Evolutionary conservation across 306 rosid species (phyloP).

Genomic region (Citrullus mucosospermus): DNA sequence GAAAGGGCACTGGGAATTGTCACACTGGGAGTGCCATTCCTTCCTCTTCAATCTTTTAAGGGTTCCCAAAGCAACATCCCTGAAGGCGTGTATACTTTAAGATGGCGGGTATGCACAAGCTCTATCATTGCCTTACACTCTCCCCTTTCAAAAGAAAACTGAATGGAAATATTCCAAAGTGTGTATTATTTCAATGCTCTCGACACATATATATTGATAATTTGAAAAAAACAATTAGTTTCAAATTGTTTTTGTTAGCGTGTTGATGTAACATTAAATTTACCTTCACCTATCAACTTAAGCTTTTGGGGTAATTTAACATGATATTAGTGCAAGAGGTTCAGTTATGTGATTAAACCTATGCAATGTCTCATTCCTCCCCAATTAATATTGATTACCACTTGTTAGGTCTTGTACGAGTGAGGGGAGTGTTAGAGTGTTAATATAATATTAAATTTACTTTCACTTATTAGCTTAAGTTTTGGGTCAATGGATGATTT

Average conservation of each 20-base stretch:
- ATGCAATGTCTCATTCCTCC: too few species aligned
- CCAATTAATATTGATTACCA: too few species aligned
- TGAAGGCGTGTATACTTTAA: constrained; percentile 65
- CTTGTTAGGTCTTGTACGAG: too few species aligned
- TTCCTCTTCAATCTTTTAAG: constrained; percentile 29
- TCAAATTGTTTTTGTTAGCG: neutral
- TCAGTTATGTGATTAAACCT: too few species aligned
- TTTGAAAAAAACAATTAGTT: neutral
- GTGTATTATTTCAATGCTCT: neutral
- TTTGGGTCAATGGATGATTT: too few species aligned
- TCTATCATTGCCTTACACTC: neutral
- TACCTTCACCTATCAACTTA: too few species aligned
- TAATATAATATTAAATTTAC: too few species aligned
- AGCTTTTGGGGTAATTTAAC: too few species aligned
- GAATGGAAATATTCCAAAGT: neutral
- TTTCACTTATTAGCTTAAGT: too few species aligned
- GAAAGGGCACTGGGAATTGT: constrained; percentile 60
- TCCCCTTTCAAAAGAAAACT: neutral
- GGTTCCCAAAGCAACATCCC: constrained; percentile 21
- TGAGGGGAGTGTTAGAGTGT: too few species aligned
- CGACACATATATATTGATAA: neutral
- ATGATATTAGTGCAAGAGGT: too few species aligned
- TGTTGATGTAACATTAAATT: too few species aligned
- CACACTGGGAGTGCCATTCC: constrained; percentile 49
- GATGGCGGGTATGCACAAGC: constrained; percentile 39